These are phyloP conservation scores for Simplicillium aogashimaense DNA, from an alignment of 2,329 filamentous ascomycete species.

Conservation along the genomic window DNA sequence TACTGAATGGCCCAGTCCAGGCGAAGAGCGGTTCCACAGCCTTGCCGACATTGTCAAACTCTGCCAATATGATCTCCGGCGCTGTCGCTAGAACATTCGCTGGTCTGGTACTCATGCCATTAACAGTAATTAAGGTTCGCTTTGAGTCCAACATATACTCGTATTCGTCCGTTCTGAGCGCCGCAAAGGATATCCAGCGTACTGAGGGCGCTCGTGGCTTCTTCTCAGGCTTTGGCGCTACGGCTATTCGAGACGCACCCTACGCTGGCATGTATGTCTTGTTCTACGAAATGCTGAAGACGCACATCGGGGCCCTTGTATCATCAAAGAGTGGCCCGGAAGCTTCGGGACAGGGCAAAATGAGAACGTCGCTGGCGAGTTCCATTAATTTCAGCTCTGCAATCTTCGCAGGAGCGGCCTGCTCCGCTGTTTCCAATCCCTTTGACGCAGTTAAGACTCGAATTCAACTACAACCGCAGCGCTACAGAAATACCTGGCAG, in stretches of 20 bases:
- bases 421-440: constrained; percentile 85
- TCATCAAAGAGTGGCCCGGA: constrained; percentile 4
- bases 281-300: constrained; percentile 82
- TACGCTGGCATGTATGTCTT: constrained; percentile 93
- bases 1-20: constrained; percentile 13
- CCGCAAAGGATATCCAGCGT: constrained; percentile 62
- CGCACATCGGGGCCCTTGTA: constrained; percentile 31
- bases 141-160: constrained; percentile 84
- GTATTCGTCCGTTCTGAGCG: constrained; percentile 67
- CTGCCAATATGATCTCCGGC: constrained; percentile 77
- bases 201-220: constrained; percentile 73
- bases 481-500: constrained; percentile 74
- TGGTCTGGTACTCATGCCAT: constrained; percentile 86
- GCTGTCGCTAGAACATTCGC: constrained; percentile 76
- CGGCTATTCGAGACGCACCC: constrained; percentile 86
- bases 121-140: constrained; percentile 93
- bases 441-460: constrained; percentile 96
- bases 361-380: constrained; percentile 29
- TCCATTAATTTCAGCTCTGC: constrained; percentile 81
- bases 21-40: constrained; percentile 47
- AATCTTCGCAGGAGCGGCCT: constrained; percentile 68
- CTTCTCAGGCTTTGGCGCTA: constrained; percentile 89
- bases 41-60: constrained; percentile 72
- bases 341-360: constrained; percentile 10
- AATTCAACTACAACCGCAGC: constrained; percentile 76